Evolutionary conservation across 768 basidiomycete species (phyloP).

Genomic region (Boletus sp.): DNA sequence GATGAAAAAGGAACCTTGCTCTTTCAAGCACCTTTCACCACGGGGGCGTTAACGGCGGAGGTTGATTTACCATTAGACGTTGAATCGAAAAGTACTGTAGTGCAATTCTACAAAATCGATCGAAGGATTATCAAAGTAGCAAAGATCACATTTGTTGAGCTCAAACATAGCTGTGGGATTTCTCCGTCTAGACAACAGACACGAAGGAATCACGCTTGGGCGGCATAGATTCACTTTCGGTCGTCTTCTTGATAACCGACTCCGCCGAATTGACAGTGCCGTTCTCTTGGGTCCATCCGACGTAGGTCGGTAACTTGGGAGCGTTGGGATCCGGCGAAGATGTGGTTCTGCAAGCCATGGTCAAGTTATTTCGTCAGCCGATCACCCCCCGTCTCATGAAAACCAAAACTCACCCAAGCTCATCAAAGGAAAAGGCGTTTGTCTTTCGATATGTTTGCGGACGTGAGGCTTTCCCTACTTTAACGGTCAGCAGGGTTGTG

Average conservation of each 20-base stretch:
- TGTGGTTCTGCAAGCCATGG: constrained; percentile 4
- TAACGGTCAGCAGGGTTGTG: background rate
- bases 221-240: background rate
- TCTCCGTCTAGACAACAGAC: constrained; percentile 11
- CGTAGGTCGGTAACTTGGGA: constrained; percentile 18
- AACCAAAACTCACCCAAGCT: constrained; percentile 11
- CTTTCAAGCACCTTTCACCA: background rate
- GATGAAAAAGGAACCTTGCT: constrained; percentile 38
- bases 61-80: constrained; percentile 1
- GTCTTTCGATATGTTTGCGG: constrained; percentile 9
- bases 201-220: background rate
- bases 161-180: background rate
- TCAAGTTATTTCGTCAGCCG: background rate
- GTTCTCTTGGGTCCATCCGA: constrained; percentile 7
- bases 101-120: background rate
- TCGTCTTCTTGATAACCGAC: constrained; percentile 2
- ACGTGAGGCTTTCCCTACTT: constrained; percentile 14
- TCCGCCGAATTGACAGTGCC: constrained; percentile 2
- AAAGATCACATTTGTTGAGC: background rate
- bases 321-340: constrained; percentile 5
- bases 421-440: constrained; percentile 17
- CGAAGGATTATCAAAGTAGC: background rate
- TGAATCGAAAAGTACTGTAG: constrained; percentile 13
- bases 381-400: background rate
- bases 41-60: background rate